phyloP scores from a whole-genome alignment of 768 basidiomycete genomes.

The Boletus rubroflammeus region DNA sequence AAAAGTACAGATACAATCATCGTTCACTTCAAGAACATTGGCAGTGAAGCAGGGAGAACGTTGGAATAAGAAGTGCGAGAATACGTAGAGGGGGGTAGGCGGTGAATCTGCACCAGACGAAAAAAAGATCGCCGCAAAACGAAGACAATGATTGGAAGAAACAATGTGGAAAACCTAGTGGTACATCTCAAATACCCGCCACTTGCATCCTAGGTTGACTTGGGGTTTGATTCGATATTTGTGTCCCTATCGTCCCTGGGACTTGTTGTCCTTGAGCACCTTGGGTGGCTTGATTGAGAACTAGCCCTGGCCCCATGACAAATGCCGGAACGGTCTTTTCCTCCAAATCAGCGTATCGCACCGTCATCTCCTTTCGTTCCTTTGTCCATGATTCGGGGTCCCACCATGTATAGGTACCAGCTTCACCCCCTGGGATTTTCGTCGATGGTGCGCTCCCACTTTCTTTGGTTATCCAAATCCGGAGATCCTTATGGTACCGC shows the following conservation, averaged over 20 bases:
- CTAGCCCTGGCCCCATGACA: conserved; percentile 45
- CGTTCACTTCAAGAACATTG: conserved; percentile 33
- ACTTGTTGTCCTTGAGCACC: conserved; percentile 38
- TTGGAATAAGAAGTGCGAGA: conserved; percentile 22
- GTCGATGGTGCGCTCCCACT: conserved; percentile 70
- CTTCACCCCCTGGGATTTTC: conserved; percentile 78
- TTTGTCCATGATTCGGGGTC: conserved; percentile 77
- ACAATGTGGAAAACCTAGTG: conserved; percentile 1
- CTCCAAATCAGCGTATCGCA: conserved; percentile 70
- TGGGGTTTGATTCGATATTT: conserved; percentile 23
- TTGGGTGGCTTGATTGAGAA: conserved; percentile 35
- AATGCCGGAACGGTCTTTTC: conserved; percentile 69
- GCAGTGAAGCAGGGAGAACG: conserved; percentile 16
- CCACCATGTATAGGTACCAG: conserved; percentile 89
- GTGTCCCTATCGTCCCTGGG: conserved; percentile 31
- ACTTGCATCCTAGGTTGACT: conserved; percentile 34
- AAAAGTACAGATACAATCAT: conserved; percentile 37
- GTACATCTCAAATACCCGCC: conserved; percentile 31
- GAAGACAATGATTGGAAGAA: conserved; percentile 7
- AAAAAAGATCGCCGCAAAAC: conserved; percentile 11
- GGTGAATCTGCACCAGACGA: conserved; percentile 2
- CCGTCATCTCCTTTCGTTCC: conserved; percentile 74
- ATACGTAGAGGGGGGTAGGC: neutral
- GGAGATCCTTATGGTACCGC: conserved; percentile 92
- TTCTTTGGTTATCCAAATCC: conserved; percentile 84